Conservation (phyloP, 1,284 basidiomycete species). For the Neotropicomus parvogracilis region DNA sequence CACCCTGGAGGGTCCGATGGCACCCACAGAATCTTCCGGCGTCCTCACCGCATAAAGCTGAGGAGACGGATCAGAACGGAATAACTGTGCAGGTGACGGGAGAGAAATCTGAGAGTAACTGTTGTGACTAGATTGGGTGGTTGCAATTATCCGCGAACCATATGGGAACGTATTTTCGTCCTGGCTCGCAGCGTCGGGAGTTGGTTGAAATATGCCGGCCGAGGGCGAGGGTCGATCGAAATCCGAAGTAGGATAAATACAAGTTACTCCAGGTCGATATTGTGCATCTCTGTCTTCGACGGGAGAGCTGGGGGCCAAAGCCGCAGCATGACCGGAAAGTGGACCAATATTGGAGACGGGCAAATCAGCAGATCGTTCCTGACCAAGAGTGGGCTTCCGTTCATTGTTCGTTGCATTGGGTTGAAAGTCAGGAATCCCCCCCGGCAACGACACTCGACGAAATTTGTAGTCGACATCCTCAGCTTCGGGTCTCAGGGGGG, state of each 20-base stretch:
- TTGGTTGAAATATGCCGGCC: conserved; percentile 16
- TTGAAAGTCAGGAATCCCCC: conserved; percentile 11
- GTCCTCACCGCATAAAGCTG: conserved; percentile 32
- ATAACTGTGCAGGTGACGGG: conserved; percentile 32
- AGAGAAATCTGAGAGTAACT: conserved; percentile 27
- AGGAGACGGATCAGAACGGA: conserved; percentile 29
- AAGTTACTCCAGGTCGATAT: conserved; percentile 17
- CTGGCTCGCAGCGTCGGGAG: conserved; percentile 4
- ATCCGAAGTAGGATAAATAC: conserved; percentile 18
- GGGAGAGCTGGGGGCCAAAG: conserved; percentile 6
- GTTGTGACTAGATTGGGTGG: conserved; percentile 13
- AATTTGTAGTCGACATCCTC: conserved; percentile 32
- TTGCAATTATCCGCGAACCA: conserved; percentile 5
- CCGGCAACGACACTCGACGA: conserved; percentile 32
- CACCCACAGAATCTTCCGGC: conserved; percentile 23
- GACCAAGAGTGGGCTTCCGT: conserved; percentile 17
- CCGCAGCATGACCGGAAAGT: conserved; percentile 5
- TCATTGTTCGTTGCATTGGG: conserved; percentile 10
- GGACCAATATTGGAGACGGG: neutral
- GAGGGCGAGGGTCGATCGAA: conserved; percentile 21
- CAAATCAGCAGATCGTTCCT: conserved; percentile 14
- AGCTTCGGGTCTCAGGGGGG: conserved; percentile 26
- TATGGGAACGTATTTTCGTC: conserved; percentile 13
- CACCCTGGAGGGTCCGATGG: conserved; percentile 36
- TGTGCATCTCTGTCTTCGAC: conserved; percentile 16